phyloP scores from a whole-genome alignment of 352 stramenopile species.

The Thraustochytrium striatum region DNA sequence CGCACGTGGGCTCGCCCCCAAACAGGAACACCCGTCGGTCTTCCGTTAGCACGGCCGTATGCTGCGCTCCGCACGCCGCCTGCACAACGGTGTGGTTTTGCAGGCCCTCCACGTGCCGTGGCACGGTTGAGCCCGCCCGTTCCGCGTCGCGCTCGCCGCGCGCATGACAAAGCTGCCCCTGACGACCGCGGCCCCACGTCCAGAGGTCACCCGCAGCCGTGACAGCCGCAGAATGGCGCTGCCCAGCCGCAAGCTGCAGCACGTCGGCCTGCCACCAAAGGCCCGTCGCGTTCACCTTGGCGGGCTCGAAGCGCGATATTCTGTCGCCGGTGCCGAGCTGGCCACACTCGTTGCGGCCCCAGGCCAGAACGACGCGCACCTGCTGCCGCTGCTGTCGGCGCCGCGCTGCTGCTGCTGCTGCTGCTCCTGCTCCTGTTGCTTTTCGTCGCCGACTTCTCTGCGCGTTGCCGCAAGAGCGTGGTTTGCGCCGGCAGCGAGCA shows the following conservation, averaged over 20 bases:
- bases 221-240: not conserved
- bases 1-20: not conserved
- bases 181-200: conserved; percentile 17
- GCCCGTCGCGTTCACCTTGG: conserved; percentile 2
- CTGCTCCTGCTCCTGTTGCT: not conserved
- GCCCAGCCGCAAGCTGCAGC: not conserved
- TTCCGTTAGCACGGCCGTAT: conserved; percentile 5
- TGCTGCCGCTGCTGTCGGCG: not conserved
- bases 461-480: too few relatives aligned
- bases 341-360: conserved; percentile 38
- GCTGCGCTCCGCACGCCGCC: not conserved
- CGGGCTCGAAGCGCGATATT: not conserved
- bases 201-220: conserved; percentile 16
- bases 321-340: conserved; percentile 7
- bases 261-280: conserved; percentile 7
- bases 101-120: not conserved
- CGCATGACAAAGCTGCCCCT: conserved; percentile 19
- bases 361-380: not conserved
- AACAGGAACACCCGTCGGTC: not conserved
- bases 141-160: not conserved
- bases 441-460: too few relatives aligned
- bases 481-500: not conserved
- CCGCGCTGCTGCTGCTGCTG: not conserved
- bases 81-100: not conserved
- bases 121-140: not conserved